These are phyloP conservation scores for Juglanconis juglandina DNA, from an alignment of 2,329 filamentous ascomycete species.

Conservation along the genomic window DNA sequence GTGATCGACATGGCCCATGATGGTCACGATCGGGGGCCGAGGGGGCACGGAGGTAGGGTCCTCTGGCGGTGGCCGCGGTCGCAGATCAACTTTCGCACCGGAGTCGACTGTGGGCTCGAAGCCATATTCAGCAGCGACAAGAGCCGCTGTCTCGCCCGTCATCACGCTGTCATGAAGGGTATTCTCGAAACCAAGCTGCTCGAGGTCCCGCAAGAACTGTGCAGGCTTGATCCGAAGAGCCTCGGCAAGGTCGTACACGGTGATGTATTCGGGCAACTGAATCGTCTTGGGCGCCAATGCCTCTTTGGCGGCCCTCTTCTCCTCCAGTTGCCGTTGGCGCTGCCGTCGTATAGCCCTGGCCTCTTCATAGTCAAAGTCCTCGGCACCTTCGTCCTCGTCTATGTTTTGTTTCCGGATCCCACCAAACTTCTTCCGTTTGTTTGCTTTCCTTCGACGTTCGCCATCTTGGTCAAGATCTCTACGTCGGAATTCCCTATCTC, in stretches of 20 bases:
- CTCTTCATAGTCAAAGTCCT: conserved; percentile 36
- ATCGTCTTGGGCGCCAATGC: conserved; percentile 55
- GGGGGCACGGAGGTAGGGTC: conserved; percentile 66
- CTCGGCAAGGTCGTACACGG: conserved; percentile 74
- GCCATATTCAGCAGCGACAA: conserved; percentile 90
- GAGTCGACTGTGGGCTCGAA: conserved; percentile 77
- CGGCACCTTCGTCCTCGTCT: conserved; percentile 36
- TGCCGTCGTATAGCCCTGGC: conserved; percentile 34
- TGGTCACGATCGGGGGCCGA: conserved; percentile 91
- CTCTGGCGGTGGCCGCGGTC: conserved; percentile 63
- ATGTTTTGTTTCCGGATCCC: conserved; percentile 14
- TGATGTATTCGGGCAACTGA: conserved; percentile 86
- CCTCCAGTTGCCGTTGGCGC: conserved; percentile 38
- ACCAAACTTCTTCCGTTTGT: conserved; percentile 4
- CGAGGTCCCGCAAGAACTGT: conserved; percentile 71
- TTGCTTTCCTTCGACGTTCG: not conserved
- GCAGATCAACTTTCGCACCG: conserved; percentile 66
- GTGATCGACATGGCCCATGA: conserved; percentile 99
- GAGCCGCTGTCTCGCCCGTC: conserved; percentile 82
- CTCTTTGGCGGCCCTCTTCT: conserved; percentile 38
- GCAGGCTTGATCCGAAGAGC: conserved; percentile 68
- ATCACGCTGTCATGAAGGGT: conserved; percentile 79
- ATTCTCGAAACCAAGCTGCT: conserved; percentile 85
- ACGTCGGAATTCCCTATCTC: not conserved
- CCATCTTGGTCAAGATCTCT: not conserved